Percentiles rank a stretch among this genome's conserved stretches.
Conservation (phyloP, 2,329 filamentous ascomycete genomes). For the Trichoderma aggressivum region DNA sequence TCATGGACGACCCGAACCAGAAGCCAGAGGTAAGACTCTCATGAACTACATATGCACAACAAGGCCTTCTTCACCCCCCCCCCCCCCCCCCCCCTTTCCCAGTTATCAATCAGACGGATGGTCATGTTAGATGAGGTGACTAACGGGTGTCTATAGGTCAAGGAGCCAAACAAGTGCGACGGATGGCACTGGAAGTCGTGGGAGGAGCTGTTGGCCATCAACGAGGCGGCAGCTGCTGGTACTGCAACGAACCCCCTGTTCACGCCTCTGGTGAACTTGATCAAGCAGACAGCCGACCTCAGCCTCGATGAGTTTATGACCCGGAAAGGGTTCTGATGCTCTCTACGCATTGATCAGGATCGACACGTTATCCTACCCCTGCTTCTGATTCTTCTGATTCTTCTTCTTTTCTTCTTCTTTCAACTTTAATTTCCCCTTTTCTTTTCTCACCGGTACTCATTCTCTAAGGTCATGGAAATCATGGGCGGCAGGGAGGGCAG, state of each 20-base stretch:
- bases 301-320: conserved; percentile 22
- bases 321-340: not conserved
- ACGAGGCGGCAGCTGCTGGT: not conserved
- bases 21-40: conserved; percentile 49
- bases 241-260: not conserved
- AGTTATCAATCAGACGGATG: not conserved
- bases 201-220: conserved; percentile 39
- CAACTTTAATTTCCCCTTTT: not conserved
- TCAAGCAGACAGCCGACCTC: conserved; percentile 25
- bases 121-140: not conserved
- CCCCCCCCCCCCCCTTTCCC: not conserved
- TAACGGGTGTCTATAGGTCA: conserved; percentile 26
- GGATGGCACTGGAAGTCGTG: conserved; percentile 49
- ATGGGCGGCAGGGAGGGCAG: not conserved
- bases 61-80: not conserved
- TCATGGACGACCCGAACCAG: conserved; percentile 43
- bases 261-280: not conserved
- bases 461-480: not conserved
- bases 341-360: not conserved
- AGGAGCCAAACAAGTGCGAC: conserved; percentile 51
- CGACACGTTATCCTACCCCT: not conserved
- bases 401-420: not conserved
- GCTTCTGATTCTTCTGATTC: not conserved
- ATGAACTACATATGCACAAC: not conserved
- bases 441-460: not conserved